Evolutionary conservation across 2,329 filamentous ascomycete species (phyloP), one percentile per base, ranked within the genome.

Genomic region (Pseudocercospora musae): DNA sequence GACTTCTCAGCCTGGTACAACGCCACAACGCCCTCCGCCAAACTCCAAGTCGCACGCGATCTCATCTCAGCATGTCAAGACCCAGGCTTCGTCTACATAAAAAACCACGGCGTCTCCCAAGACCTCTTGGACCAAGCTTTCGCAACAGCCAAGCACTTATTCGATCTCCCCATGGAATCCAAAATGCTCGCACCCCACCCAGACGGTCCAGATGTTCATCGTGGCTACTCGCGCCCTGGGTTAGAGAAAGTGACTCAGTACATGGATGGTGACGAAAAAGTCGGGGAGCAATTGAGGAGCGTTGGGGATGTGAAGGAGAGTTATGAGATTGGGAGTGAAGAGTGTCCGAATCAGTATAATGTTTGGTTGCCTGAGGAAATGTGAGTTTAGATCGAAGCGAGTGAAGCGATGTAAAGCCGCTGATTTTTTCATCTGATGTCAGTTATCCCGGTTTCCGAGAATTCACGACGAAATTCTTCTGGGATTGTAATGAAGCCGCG

Each of bases 321-420:
- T 37, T 80, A 80, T 59, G 81, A 83, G 52, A 77, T 82, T 15
- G 81, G 81, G 13, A 78, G 77, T 57, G 74, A 79, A 40, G 60
- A 75, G 7, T 79, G 82, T 61, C 66, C 71, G 4, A 71, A 77
- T 1, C 76, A 79, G 61, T 74, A 76, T 23, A 83, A 83, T 64
- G 77, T 80, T 33, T 83, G 81, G 81, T 70, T 81, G 0, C 79
- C 79, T 0, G 78, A 82, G 5, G 70, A 76, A 4, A 73, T 76
- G 0, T 73, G 7, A 48, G 42, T 8, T 13, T 40, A n/a, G n/a
- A n/a, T n/a, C n/a, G n/a, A n/a, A n/a, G n/a, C n/a, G n/a, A n/a
- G n/a, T n/a, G n/a, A n/a, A n/a, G n/a, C n/a, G n/a, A n/a, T n/a
- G n/a, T n/a, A n/a, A n/a, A n/a, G n/a, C n/a, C n/a, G n/a, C n/a